Evolutionary conservation across 768 basidiomycete species (phyloP).

Genomic region (Cystofilobasidium ferigula): DNA sequence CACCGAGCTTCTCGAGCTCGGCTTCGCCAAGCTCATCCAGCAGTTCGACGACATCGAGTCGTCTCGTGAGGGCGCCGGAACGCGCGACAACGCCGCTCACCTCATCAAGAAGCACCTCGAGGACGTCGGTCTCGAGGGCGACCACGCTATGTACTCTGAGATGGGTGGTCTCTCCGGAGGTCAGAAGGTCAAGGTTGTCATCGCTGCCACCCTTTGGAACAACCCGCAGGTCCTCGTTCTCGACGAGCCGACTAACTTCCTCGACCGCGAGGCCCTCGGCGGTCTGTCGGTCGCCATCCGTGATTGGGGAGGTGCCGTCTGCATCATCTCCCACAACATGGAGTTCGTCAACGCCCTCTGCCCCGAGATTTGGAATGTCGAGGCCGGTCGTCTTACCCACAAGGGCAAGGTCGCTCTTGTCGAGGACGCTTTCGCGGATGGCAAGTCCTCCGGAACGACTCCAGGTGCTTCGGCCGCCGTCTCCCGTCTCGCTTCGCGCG

Average conservation of each 20-base stretch:
- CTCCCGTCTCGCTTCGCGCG: slow-evolving; percentile 59
- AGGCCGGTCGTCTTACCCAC: slow-evolving; percentile 68
- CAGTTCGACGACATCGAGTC: slow-evolving; percentile 96
- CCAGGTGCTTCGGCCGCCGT: slow-evolving; percentile 46
- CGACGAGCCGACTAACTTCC: slow-evolving; percentile 77
- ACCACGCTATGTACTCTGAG: slow-evolving; percentile 97
- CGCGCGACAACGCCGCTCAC: slow-evolving; percentile 68
- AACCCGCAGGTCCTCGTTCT: slow-evolving; percentile 58
- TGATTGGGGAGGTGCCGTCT: slow-evolving; percentile 76
- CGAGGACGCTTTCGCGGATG: slow-evolving; percentile 73
- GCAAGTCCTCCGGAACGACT: slow-evolving; percentile 2
- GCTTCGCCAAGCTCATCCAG: slow-evolving; percentile 77
- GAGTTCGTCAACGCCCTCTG: slow-evolving; percentile 52
- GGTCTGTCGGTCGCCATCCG: slow-evolving; percentile 88
- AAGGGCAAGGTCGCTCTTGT: slow-evolving; percentile 77
- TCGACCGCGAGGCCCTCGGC: slow-evolving; percentile 42
- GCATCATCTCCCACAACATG: slow-evolving; percentile 84
- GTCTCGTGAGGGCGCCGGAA: slow-evolving; percentile 85
- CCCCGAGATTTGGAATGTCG: slow-evolving; percentile 72
- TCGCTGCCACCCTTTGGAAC: slow-evolving; percentile 88
- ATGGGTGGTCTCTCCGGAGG: slow-evolving; percentile 88
- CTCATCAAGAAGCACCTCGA: slow-evolving; percentile 84
- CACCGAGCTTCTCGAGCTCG: slow-evolving; percentile 71
- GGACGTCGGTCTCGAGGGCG: slow-evolving; percentile 90
- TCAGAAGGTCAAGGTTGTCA: slow-evolving; percentile 79